Base-by-base conservation (phyloP, 2,329 filamentous ascomycete species). In the Colletotrichum lini region DNA sequence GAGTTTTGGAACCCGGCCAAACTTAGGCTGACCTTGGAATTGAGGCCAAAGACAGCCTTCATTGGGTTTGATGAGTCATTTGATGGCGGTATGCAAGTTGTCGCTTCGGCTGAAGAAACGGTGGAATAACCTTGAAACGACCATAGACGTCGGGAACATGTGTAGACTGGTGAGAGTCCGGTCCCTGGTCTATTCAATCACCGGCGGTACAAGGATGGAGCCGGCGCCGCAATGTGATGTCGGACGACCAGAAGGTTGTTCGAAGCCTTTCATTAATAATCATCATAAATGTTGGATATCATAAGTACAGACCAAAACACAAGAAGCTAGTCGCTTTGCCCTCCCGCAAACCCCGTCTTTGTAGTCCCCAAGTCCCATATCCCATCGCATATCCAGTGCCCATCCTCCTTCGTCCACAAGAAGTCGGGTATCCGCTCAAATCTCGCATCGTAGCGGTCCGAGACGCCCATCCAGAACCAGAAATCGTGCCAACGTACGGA, bases 331-430 rank as follows among this genome's bases (percentile, higher is more conserved):
- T 35, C 40, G 38, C 45, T 45, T 21, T 13, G 9, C 4, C 30
- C 47, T 18, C 6, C 18, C 15, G 23, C 35, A 47, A 56, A 57
- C 26, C 76, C 76, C 23, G 60, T 76, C 45, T 70, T 73, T 8
- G 67, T 61, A 26, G 65, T 60, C 38, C 76, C 77, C 16, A 78
- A 35, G 53, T 75, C 75, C 77, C 76, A 79, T 30, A 78, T 76
- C 3, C 49, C 73, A 49, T 78, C 76, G 21, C 75, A 78, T 50
- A 78, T 70, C 77, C 77, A 76, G 49, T 65, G 53, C 2, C 73
- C 76, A 7, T 67, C 18, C 50, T 74, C 61, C 13, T 65, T 56
- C 16, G 65, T 73, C 73, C 75, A 74, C 30, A 77, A 45, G 45
- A 73, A 70, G 2, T 73, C 70, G 0, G 77, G 77, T 61, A 79